Evolutionary conservation across 345 rosid genomes (phyloP), one percentile per base, ranked within the genome.

Genomic region (Eucalyptus rudis): DNA sequence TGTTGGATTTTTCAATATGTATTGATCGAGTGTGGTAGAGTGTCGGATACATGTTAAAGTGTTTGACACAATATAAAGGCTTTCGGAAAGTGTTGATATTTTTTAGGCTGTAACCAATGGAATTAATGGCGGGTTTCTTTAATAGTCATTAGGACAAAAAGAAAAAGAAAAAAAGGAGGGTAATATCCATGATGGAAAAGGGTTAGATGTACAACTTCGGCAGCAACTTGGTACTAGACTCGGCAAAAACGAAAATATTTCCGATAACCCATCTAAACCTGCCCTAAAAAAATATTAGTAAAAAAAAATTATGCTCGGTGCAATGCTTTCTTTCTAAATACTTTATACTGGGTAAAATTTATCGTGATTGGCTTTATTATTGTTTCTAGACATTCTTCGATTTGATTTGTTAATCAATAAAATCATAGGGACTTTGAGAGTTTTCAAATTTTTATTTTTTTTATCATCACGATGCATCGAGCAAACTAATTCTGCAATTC

Each of bases 91-190:
- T 52, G 24, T 52, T 52, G 24, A 24, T 52, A 2, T 52, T 19
- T 52, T 52, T 0, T 7, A 52, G 10, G 2, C 0, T 1, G 2
- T 15, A 27, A 56, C 6, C 27, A 24, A 24, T 4, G 3, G 3
- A 56, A 9, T 24, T 56, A 56, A 8, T 22, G 29, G 29, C 6
- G 1, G 68, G 68, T 59, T 59, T 59, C 1, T 59, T 2, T 62
- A 12, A 13, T 62, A 13, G 31, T 59, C 68, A 59, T 27, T 13
- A 62, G 25, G 13, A 40, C 43, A 10, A 27, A 27, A 29, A 29
- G 4, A 4, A 20, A 22, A 51, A 19, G 3, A 52, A 19, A 17
- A 51, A 7, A 52, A 19, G 25, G 7, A 25, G 68, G 68, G 7
- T 62, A 27, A 13, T 27, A 62, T 62, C 17, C 33, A 12, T 13